These are phyloP conservation scores for Diaporthe vexans DNA, from an alignment of 2,329 filamentous ascomycete genomes.

Conservation along the genomic window DNA sequence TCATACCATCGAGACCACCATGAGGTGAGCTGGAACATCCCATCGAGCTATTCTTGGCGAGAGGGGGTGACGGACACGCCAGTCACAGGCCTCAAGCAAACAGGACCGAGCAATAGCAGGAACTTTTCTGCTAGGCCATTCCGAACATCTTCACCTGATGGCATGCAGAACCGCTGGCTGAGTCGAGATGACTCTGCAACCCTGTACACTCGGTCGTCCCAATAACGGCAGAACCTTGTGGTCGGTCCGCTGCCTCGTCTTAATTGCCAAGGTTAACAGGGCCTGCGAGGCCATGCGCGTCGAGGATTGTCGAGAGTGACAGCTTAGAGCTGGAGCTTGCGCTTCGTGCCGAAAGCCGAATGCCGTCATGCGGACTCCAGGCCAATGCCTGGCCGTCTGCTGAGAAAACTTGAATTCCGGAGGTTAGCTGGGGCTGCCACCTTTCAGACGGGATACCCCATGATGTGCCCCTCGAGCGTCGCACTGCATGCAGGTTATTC, in stretches of 20 bases:
- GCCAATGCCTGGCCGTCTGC: not conserved
- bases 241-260: constrained; percentile 26
- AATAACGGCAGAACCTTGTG: not conserved
- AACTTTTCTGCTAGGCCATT: not conserved
- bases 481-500: not conserved
- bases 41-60: too few species aligned
- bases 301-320: not conserved
- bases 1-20: not conserved
- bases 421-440: not conserved
- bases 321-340: not conserved
- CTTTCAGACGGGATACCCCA: not conserved
- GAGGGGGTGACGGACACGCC: too few species aligned
- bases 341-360: not conserved
- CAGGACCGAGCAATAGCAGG: not conserved
- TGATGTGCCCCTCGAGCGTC: not conserved
- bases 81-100: too few species aligned
- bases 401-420: not conserved
- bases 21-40: not conserved
- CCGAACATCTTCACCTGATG: not conserved
- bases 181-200: too few species aligned
- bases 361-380: not conserved
- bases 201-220: not conserved
- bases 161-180: not conserved
- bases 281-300: not conserved
- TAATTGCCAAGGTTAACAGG: constrained; percentile 7